Base-by-base conservation (phyloP, 352 stramenopile genomes). In the Blastocystis sp. region DNA sequence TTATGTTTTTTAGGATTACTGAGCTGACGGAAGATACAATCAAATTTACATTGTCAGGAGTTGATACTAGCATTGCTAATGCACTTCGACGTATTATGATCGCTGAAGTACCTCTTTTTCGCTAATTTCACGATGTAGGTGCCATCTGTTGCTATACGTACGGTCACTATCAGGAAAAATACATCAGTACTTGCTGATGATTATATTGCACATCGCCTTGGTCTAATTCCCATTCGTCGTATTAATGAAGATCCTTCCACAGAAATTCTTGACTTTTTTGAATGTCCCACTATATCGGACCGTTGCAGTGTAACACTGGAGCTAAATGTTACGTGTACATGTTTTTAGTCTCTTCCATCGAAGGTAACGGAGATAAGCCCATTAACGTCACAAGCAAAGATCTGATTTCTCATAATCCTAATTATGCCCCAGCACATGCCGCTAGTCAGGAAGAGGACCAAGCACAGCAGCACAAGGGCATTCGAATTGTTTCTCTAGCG, bases 301-400 rank as follows among this genome's bases (percentile, higher is more conserved):
- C 73, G 73, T 20, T 85, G 50, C 47, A 68, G 53, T 3, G 73
- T 85, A n/a, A 41, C 13, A 18, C 47, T 85, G 6, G 55, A 65
- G 8, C 37, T 85, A 0, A 62, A 85, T 68, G 73, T 68, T 16
- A 65, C 53, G 8, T 85, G 73, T 85, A 41, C 18, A 11, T 24
- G 7, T 50, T 20, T 3, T 11, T 54, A 20, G n/a, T 11, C 11
- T 85, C 8, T 85, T 41, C 59, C 18, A 20, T 37, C 50, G 30
- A 30, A 85, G 73, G 73, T 45, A 26, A 30, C 9, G 73, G 73
- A n/a, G 54, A 85, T 55, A 85, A 50, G 26, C 73, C 73, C 6
- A 66, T 85, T 34, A 69, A 85, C 20, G 73, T 85, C n/a, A 85
- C 73, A 16, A 85, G 73, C 73, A 85, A 85, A 30, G 50, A 85